Conservation (phyloP, 2,329 filamentous ascomycete genomes). For the Aaosphaeria arxii region DNA sequence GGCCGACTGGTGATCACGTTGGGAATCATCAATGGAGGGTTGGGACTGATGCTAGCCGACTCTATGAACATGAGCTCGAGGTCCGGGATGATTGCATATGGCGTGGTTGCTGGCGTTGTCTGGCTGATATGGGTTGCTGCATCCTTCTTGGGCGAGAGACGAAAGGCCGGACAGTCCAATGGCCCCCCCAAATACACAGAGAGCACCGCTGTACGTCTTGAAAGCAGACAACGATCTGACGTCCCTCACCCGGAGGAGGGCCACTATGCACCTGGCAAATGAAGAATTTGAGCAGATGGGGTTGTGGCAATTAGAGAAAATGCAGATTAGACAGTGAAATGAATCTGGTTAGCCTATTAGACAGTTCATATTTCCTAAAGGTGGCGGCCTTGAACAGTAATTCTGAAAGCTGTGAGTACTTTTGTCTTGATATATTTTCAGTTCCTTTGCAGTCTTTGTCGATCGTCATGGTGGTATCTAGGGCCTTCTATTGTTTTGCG, state of each 20-base stretch:
- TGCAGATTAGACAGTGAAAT: not conserved
- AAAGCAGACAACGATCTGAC: not conserved
- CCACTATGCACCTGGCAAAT: slow-evolving; percentile 5
- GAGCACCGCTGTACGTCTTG: not conserved
- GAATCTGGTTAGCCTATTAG: no score
- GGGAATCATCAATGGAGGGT: slow-evolving; percentile 57
- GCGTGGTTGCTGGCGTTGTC: slow-evolving; percentile 49
- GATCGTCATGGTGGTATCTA: no score
- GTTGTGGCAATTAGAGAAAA: not conserved
- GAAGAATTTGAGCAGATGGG: not conserved
- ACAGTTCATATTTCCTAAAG: no score
- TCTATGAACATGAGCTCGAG: slow-evolving; percentile 31
- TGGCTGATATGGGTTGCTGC: slow-evolving; percentile 34
- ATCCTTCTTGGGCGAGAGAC: slow-evolving; percentile 24
- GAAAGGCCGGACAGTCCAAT: slow-evolving; percentile 2
- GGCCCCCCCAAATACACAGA: slow-evolving; percentile 14
- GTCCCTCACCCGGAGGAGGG: slow-evolving; percentile 3
- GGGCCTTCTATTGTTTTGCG: no score
- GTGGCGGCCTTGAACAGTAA: no score
- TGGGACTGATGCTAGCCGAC: slow-evolving; percentile 50
- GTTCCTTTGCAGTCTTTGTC: no score
- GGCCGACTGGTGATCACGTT: slow-evolving; percentile 50
- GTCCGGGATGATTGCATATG: slow-evolving; percentile 45
- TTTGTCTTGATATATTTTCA: no score
- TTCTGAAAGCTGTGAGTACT: no score